Base-by-base conservation (phyloP, 306 rosid species). In the Phaseolus lunatus region DNA sequence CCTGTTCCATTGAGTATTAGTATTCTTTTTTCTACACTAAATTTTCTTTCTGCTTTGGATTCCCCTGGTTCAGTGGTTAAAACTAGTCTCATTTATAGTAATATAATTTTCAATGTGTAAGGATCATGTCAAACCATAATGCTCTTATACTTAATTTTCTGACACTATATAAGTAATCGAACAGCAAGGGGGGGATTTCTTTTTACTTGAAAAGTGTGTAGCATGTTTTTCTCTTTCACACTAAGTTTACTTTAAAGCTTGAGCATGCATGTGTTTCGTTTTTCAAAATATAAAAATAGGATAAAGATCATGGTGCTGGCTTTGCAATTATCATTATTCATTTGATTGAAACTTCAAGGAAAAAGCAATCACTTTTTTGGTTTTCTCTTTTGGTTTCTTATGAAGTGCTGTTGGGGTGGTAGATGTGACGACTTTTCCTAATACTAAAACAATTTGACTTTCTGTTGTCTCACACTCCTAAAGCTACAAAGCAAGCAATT, bases 371-470 rank as follows among this genome's bases (percentile, higher is more conserved):
- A 31, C 64, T 31, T 63, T 57, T 24, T 41, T 64, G 20, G 47
- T 48, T 31, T 62, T 29, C 43, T 48, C 50, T 39, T 29, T 56
- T 44, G 58, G 65, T 68, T 56, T 54, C 49, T 9, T 67, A n/a
- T 44, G 26, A 41, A 61, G 78, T 2, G 49, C 26, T 12, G 23
- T 37, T 12, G 23, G 19, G 14, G 16, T 43, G 9, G 68, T 31
- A 39, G 73, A 71, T 70, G 49, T 53, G 39, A 44, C 64, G 13
- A 64, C 48, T 24, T 70, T 63, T 61, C 74, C 56, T 53, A 23
- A 29, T 23, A 43, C 4, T 15, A 13, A 78, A 23, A 70, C 71
- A 59, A 70, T 18, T 13, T 27, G 19, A n/a, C 69, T 31, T n/a
- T 18, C 15, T 33, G 4, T 9, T 63, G 47, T 63, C 23, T 31